A percentile compares a stretch with the other conserved stretches of the same genome.
Conservation (phyloP, 352 stramenopile species). For the Pythium coloratum region DNA sequence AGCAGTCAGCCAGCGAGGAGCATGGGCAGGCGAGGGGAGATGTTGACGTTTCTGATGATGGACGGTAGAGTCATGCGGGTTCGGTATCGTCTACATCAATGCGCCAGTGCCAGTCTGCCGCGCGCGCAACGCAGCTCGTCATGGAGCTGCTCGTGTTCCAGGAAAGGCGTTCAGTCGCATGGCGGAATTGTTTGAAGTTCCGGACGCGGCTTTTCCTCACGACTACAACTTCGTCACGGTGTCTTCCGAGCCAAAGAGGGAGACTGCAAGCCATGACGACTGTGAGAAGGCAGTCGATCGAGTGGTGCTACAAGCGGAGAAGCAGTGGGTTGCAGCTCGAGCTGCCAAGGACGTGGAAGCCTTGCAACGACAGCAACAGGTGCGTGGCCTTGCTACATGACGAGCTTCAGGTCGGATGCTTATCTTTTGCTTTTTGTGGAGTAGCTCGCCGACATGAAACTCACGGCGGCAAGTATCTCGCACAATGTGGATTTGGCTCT, state of each 20-base stretch:
- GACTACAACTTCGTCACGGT: constrained; percentile 27
- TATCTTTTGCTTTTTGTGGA: background rate
- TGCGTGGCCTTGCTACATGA: background rate
- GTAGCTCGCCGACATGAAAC: constrained; percentile 38
- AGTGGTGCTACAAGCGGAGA: background rate
- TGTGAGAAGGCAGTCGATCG: background rate
- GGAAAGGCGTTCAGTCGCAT: constrained; percentile 50
- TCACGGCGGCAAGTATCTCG: constrained; percentile 32
- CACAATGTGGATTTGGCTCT: constrained; percentile 62
- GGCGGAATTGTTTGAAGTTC: constrained; percentile 45
- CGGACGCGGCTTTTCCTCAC: constrained; percentile 7
- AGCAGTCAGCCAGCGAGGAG: background rate
- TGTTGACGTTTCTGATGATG: background rate
- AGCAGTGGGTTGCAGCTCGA: background rate
- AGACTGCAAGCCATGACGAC: background rate
- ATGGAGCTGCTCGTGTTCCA: constrained; percentile 33
- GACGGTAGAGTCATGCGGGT: constrained; percentile 1
- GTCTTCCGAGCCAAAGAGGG: background rate
- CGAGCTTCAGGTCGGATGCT: background rate
- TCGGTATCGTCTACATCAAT: constrained; percentile 21
- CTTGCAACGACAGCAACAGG: background rate
- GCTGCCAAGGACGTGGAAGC: background rate
- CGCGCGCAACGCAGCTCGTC: constrained; percentile 41
- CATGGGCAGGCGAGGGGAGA: no score
- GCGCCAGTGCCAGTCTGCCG: constrained; percentile 31